Evolutionary conservation across 139 green algal genomes (phyloP).

Genomic region (Zygnema cylindricum): DNA sequence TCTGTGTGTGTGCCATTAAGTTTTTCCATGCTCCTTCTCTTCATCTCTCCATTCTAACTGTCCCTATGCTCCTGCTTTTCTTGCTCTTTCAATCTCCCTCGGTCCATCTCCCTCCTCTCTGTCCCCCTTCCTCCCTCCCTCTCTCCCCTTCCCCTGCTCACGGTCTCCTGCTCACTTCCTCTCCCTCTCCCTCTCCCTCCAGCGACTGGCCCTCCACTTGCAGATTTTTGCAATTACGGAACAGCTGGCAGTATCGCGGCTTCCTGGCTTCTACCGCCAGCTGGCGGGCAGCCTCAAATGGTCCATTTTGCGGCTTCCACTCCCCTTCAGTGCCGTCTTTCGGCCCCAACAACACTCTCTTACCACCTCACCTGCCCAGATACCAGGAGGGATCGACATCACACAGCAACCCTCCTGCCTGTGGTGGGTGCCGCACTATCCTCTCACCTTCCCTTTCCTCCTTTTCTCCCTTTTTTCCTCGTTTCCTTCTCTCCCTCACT

Average conservation of each 20-base stretch:
- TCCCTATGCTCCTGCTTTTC: too few relatives aligned
- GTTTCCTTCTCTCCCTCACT: background rate
- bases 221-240: conserved; percentile 40
- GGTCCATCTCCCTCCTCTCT: background rate
- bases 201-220: conserved; percentile 33
- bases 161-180: too few relatives aligned
- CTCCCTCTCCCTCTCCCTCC: too few relatives aligned
- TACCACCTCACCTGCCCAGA: background rate
- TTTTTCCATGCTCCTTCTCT: too few relatives aligned
- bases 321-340: conserved; percentile 2
- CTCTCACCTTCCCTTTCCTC: background rate
- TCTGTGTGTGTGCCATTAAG: too few relatives aligned
- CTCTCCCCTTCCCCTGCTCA: too few relatives aligned
- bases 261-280: conserved; percentile 33
- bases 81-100: background rate
- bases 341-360: background rate
- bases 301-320: conserved; percentile 19
- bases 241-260: conserved; percentile 16
- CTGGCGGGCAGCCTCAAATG: conserved; percentile 22
- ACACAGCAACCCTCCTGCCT: conserved; percentile 6
- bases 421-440: background rate
- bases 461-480: background rate
- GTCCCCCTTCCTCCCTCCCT: too few relatives aligned
- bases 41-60: too few relatives aligned
- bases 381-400: background rate